Base-by-base conservation (phyloP, 1,139 yeast species). In the Blastobotrys apis region DNA sequence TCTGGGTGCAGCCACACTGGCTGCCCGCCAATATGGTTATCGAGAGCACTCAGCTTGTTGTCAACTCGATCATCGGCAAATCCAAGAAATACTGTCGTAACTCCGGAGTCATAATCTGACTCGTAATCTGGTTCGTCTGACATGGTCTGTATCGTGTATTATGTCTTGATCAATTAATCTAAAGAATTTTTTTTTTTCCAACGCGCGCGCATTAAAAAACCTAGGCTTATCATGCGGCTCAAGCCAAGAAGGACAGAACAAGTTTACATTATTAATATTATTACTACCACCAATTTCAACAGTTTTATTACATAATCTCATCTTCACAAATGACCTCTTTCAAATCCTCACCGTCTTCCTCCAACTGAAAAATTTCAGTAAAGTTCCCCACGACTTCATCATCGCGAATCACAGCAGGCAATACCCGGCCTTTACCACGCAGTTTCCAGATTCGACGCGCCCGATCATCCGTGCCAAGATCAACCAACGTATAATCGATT, bases 371-470 rank as follows among this genome's bases (percentile, higher is more conserved):
- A 19, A 92, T 87, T 43, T 87, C 95, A 47, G 53, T 81, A 73
- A 55, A 78, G 86, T 60, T 80, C 77, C 95, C 96, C 53, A 90
- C 82, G 50, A 81, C 77, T 55, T 87, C 95, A 33, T 71, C 72
- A n/a, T 94, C 96, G 58, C 96, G 75, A 22, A 90, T 88, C 19
- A 92, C 76, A n/a, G 94, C 97, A 2, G 98, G 98, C 45, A 88
- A 74, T 1, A 77, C 68, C 57, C 84, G 80, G 4, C 95, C 95
- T 37, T 73, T 72, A 15, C 87, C 74, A 53, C 81, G 77, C 61
- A 94, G 75, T 59, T 80, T 81, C 97, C 97, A 90, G 27, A 86
- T 75, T 55, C 81, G 77, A 61, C 85, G 80, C 15, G 97, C 97
- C 47, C 79, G 82, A 41, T 81, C 88, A 59, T 88, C 94, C 0